Percentiles rank a stretch among this genome's conserved stretches.
Evolutionary conservation across 495 filamentous ascomycete genomes (phyloP).

Genomic region (Echria macrotheca): DNA sequence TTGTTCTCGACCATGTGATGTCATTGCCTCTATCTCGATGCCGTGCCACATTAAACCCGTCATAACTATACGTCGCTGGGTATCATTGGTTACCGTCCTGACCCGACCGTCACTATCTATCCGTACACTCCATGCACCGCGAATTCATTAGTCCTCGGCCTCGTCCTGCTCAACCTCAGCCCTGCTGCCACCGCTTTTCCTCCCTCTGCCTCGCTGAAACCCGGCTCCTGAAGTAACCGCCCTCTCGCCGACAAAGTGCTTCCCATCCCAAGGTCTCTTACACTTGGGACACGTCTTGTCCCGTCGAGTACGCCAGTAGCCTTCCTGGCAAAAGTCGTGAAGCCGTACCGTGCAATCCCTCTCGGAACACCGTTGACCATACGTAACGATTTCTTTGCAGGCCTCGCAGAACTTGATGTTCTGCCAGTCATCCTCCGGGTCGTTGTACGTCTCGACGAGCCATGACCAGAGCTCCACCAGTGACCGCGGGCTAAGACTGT

Average conservation of each 20-base stretch:
- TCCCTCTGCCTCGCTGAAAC: conserved; percentile 35
- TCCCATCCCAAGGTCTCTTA: conserved; percentile 63
- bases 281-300: conserved; percentile 70
- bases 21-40: conserved; percentile 1
- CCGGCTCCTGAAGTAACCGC: conserved; percentile 53
- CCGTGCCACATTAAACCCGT: not conserved
- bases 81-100: not conserved
- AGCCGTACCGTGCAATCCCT: conserved; percentile 62
- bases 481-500: conserved; percentile 66
- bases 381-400: conserved; percentile 85
- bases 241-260: conserved; percentile 75
- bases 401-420: conserved; percentile 83
- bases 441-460: conserved; percentile 81
- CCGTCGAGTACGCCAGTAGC: conserved; percentile 60
- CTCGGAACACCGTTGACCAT: conserved; percentile 75
- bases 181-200: conserved; percentile 21
- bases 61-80: too few species aligned
- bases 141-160: conserved; percentile 15
- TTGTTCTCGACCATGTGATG: conserved; percentile 1
- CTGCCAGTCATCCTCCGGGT: conserved; percentile 54
- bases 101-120: too few species aligned
- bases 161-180: conserved; percentile 23
- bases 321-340: conserved; percentile 70
- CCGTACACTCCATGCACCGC: not conserved
- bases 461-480: conserved; percentile 81